These are phyloP conservation scores for Ceratocystis alfenasii DNA, from an alignment of 2,329 filamentous ascomycete species.

Conservation along the genomic window DNA sequence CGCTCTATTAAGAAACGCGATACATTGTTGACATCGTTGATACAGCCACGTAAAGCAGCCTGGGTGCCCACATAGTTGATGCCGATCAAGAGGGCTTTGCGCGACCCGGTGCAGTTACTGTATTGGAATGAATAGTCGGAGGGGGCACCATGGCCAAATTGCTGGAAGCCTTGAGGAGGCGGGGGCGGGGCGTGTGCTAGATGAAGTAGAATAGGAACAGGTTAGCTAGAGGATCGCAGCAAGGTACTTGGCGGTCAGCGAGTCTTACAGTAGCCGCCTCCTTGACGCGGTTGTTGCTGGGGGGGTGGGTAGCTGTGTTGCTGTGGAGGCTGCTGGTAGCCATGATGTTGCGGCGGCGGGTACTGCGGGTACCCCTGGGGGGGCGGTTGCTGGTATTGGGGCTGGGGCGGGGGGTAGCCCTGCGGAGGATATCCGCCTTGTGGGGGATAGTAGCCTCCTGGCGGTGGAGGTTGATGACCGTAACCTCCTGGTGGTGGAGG, in stretches of 20 bases:
- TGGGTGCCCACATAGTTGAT: constrained; percentile 50
- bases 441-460: constrained; percentile 24
- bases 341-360: constrained; percentile 13
- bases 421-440: constrained; percentile 21
- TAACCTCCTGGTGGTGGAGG: constrained; percentile 24
- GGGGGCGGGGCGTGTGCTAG: constrained; percentile 41
- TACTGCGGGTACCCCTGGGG: constrained; percentile 4
- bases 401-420: constrained; percentile 15
- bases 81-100: constrained; percentile 49
- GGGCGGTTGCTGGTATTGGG: constrained; percentile 12
- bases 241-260: neutral
- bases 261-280: constrained; percentile 5
- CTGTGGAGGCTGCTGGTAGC: constrained; percentile 20
- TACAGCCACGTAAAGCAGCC: constrained; percentile 47
- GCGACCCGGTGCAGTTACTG: constrained; percentile 74
- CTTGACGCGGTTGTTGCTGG: constrained; percentile 8
- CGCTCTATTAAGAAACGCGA: constrained; percentile 42
- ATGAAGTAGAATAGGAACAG: constrained; percentile 33
- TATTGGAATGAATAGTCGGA: constrained; percentile 77
- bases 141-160: constrained; percentile 71
- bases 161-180: constrained; percentile 54
- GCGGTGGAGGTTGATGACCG: constrained; percentile 23
- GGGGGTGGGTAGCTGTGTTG: constrained; percentile 1
- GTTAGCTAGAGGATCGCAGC: constrained; percentile 14
- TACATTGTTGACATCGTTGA: constrained; percentile 50